Conservation (phyloP, 2,329 filamentous ascomycete genomes). For the Aspergillus hiratsukae region DNA sequence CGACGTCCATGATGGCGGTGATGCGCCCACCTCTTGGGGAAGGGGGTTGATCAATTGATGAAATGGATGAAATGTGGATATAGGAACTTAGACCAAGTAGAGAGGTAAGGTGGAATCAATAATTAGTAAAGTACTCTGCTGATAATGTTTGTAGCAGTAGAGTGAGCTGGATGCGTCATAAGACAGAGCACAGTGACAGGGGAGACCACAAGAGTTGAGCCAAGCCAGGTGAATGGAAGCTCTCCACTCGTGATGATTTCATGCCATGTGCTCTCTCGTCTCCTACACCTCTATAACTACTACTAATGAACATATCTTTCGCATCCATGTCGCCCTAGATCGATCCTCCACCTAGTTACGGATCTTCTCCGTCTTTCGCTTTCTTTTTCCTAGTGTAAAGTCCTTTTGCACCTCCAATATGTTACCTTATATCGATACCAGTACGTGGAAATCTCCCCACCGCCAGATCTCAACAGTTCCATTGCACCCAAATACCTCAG, state of each 20-base stretch:
- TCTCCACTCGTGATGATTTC: conserved; percentile 3
- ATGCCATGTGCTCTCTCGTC: conserved; percentile 11
- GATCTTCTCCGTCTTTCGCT: background rate
- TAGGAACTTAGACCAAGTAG: background rate
- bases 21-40: too few relatives aligned
- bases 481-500: conserved; percentile 11
- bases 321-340: conserved; percentile 1
- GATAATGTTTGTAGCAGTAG: background rate
- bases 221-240: conserved; percentile 4
- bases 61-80: background rate
- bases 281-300: too few relatives aligned
- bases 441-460: conserved; percentile 35
- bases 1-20: conserved; percentile 72
- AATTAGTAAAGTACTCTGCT: background rate
- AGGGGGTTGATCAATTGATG: too few relatives aligned
- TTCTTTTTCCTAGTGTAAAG: background rate
- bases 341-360: background rate
- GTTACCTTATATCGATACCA: conserved; percentile 60
- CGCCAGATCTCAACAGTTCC: conserved; percentile 1
- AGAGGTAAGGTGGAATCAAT: background rate
- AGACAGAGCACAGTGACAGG: too few relatives aligned
- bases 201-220: background rate
- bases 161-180: background rate
- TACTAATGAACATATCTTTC: too few relatives aligned
- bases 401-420: conserved; percentile 37